Evolutionary conservation across 495 filamentous ascomycete genomes (phyloP).

Genomic region (Xeromyces bisporus): DNA sequence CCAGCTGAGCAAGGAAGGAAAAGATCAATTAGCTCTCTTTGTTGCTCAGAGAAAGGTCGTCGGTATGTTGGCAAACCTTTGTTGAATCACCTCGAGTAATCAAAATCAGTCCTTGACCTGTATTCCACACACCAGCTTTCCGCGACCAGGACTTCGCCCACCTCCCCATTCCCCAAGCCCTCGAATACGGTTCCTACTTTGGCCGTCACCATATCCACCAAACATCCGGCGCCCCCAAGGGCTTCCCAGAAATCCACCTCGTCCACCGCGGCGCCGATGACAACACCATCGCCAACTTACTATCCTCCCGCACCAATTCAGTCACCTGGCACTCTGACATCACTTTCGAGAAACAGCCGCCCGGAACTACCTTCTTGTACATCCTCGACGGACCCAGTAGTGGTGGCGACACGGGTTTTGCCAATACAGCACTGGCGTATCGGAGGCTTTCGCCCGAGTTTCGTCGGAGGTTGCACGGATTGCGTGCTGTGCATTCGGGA

Average conservation of each 20-base stretch:
- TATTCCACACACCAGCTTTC: slow-evolving; percentile 35
- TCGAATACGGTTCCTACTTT: slow-evolving; percentile 42
- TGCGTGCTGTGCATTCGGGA: slow-evolving; percentile 42
- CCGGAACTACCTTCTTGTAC: slow-evolving; percentile 49
- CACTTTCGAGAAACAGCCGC: slow-evolving; percentile 46
- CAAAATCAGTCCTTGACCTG: no score
- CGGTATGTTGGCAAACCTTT: slow-evolving; percentile 12
- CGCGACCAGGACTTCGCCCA: slow-evolving; percentile 44
- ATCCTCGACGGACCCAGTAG: slow-evolving; percentile 40
- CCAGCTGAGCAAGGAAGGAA: slow-evolving; percentile 32
- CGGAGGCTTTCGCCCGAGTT: slow-evolving; percentile 38
- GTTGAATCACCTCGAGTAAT: no score
- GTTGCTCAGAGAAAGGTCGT: slow-evolving; percentile 42
- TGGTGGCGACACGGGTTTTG: slow-evolving; percentile 51
- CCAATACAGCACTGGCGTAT: slow-evolving; percentile 40
- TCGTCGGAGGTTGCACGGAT: slow-evolving; percentile 37
- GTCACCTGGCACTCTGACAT: slow-evolving; percentile 52
- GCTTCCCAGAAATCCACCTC: slow-evolving; percentile 42
- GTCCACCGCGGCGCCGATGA: slow-evolving; percentile 41
- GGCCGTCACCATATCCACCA: slow-evolving; percentile 47
- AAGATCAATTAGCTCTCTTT: slow-evolving; percentile 40
- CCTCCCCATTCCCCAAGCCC: slow-evolving; percentile 36
- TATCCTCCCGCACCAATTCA: slow-evolving; percentile 36
- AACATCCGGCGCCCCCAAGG: slow-evolving; percentile 42
- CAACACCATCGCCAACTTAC: slow-evolving; percentile 29